Percentiles rank a stretch among this genome's conserved stretches.
Evolutionary conservation across 2,329 filamentous ascomycete genomes (phyloP).

Genomic region (Cordyceps pruinosa): DNA sequence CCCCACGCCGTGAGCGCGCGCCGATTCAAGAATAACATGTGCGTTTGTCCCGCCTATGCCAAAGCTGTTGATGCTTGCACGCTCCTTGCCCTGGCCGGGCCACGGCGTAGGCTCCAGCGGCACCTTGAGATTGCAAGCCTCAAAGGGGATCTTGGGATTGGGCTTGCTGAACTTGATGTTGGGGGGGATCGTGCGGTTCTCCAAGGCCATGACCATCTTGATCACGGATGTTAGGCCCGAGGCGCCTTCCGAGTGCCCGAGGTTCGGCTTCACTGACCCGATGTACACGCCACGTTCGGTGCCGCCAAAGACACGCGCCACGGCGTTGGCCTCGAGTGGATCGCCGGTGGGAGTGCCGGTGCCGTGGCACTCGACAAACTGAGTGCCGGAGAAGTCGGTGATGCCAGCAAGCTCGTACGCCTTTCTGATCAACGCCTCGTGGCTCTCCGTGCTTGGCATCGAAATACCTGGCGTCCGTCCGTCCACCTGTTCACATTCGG

Average conservation of each 20-base stretch:
- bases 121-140: constrained; percentile 19
- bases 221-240: constrained; percentile 21
- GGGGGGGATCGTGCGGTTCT: constrained; percentile 3
- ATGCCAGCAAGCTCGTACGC: constrained; percentile 12
- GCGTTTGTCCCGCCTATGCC: neutral
- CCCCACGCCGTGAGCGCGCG: too few relatives aligned
- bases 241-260: constrained; percentile 23
- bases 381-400: constrained; percentile 18
- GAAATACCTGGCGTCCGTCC: constrained; percentile 38
- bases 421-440: neutral
- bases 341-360: constrained; percentile 30
- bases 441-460: constrained; percentile 22
- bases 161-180: neutral
- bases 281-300: neutral
- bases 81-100: neutral
- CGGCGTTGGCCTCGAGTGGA: constrained; percentile 20
- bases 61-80: constrained; percentile 6
- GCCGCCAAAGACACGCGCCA: constrained; percentile 15
- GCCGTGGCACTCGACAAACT: constrained; percentile 33
- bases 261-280: constrained; percentile 20
- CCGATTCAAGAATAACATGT: neutral
- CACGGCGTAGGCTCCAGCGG: constrained; percentile 16
- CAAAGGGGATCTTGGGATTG: constrained; percentile 17
- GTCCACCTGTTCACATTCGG: too few relatives aligned
- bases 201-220: constrained; percentile 19